Conservation (phyloP, 805 yeast genomes). For the Yamadazyma sp. region DNA sequence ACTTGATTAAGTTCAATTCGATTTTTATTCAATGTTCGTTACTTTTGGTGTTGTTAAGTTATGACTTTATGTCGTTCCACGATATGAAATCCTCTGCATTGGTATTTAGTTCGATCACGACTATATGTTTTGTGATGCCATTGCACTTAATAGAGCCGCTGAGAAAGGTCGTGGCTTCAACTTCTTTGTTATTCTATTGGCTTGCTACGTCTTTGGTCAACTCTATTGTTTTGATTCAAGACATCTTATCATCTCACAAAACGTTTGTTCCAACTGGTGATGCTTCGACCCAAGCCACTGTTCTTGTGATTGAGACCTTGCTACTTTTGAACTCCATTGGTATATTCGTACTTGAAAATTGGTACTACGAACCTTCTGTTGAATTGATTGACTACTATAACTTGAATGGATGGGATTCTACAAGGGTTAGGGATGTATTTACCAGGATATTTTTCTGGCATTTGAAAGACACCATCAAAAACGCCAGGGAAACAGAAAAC, state of each 20-base stretch:
- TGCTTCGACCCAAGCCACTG: conserved; percentile 6
- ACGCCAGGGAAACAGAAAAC: conserved; percentile 10
- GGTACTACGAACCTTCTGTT: conserved; percentile 19
- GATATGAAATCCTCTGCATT: conserved; percentile 11
- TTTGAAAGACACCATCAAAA: conserved; percentile 9
- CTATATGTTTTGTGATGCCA: conserved; percentile 32
- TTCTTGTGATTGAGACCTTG: conserved; percentile 17
- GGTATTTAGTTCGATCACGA: conserved; percentile 8
- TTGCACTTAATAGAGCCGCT: conserved; percentile 46
- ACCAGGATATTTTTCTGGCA: conserved; percentile 12
- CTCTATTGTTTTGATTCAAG: conserved; percentile 21
- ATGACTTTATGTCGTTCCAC: conserved; percentile 9
- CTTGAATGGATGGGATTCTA: conserved; percentile 28
- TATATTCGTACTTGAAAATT: conserved; percentile 19
- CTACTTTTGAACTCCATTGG: conserved; percentile 17
- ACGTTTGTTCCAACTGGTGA: conserved; percentile 14
- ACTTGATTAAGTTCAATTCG: conserved; percentile 18
- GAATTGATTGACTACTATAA: conserved; percentile 21
- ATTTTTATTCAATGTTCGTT: conserved; percentile 19
- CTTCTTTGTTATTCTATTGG: conserved; percentile 45
- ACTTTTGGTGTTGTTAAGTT: conserved; percentile 10
- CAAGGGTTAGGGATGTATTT: conserved; percentile 21
- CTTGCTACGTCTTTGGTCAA: conserved; percentile 7
- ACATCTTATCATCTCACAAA: conserved; percentile 20
- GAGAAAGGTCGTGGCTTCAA: conserved; percentile 36